Conservation (phyloP, 139 green algal genomes). For the Closterium sp. region DNA sequence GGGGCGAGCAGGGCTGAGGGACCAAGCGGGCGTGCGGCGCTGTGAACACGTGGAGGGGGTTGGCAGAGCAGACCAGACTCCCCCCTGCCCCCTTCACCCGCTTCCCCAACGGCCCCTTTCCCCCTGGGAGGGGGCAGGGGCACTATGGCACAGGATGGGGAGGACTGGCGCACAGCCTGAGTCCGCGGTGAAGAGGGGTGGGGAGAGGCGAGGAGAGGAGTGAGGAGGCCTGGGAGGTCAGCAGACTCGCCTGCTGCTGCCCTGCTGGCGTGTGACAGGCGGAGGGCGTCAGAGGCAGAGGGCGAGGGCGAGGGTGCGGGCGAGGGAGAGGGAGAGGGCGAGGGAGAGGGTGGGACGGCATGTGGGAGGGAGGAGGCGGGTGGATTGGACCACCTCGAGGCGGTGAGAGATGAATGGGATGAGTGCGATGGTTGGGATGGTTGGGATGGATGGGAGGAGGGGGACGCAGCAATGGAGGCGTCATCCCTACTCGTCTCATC, state of each 20-base stretch:
- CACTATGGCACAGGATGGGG: not conserved
- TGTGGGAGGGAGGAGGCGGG: not conserved
- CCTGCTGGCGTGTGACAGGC: not conserved
- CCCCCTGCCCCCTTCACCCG: not conserved
- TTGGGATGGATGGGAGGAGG: not conserved
- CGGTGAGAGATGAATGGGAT: not conserved
- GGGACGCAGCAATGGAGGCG: not conserved
- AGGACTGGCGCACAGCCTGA: not conserved
- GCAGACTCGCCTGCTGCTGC: not conserved
- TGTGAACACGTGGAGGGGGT: not conserved
- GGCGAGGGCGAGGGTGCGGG: too few species aligned
- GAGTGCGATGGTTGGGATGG: not conserved
- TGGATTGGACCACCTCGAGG: not conserved
- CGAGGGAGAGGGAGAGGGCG: too few species aligned
- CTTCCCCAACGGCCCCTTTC: not conserved
- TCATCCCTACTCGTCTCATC: not conserved
- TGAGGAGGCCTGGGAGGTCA: not conserved
- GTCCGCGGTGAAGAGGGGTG: not conserved
- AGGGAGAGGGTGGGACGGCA: not conserved
- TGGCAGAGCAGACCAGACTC: not conserved
- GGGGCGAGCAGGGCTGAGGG: not conserved
- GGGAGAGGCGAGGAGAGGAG: not conserved
- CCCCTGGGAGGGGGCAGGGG: not conserved
- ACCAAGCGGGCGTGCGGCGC: not conserved
- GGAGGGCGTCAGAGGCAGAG: not conserved